A percentile compares a stretch with the other conserved stretches of the same genome.
These are phyloP conservation scores for Sporobolus alterniflorus DNA, from an alignment of 202 grass and related monocot genomes.

Conservation along the genomic window DNA sequence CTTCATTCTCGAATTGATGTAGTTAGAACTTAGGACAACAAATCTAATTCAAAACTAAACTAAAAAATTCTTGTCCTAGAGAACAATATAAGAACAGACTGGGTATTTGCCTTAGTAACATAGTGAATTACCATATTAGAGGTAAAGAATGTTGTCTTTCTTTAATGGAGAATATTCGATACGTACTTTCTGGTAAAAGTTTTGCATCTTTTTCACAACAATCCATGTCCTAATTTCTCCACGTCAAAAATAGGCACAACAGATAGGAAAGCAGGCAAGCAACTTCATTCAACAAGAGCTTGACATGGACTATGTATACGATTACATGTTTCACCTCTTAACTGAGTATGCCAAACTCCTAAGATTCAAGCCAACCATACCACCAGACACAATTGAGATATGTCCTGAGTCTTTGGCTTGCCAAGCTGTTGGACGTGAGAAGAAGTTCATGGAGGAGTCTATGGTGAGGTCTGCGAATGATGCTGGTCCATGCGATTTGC, in stretches of 20 bases:
- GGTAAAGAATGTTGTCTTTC: not conserved
- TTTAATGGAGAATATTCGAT: not conserved
- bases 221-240: conserved; percentile 9
- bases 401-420: conserved; percentile 78
- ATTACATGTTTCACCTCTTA: conserved; percentile 98
- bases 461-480: conserved; percentile 57
- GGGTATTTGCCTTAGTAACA: not conserved
- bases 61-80: too few species aligned
- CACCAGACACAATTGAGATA: conserved; percentile 68
- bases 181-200: not conserved
- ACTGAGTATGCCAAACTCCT: conserved; percentile 93
- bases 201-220: conserved; percentile 11
- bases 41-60: too few species aligned
- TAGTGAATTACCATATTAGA: not conserved
- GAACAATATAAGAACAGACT: too few species aligned
- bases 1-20: too few species aligned
- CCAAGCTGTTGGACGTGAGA: conserved; percentile 48
- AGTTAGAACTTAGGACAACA: too few species aligned
- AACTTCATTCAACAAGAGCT: conserved; percentile 79
- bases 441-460: conserved; percentile 89
- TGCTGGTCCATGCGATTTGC: conserved; percentile 64
- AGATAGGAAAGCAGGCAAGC: conserved; percentile 81
- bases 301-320: conserved; percentile 75
- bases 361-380: conserved; percentile 76
- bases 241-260: conserved; percentile 63